phyloP scores from a whole-genome alignment of 345 rosid species.

The Populus simonii region DNA sequence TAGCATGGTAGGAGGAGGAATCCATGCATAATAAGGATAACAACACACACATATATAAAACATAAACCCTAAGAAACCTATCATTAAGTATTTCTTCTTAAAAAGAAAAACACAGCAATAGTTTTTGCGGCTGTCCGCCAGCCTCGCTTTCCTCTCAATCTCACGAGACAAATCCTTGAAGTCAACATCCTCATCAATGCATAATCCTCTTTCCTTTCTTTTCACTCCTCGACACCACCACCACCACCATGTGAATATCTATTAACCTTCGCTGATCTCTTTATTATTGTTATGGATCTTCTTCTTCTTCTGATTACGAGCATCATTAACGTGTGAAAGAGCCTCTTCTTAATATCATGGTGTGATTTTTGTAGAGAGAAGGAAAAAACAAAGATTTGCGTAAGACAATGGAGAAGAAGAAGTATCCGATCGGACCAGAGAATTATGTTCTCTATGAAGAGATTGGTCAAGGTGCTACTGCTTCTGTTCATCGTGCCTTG shows the following conservation, averaged over 20 bases:
- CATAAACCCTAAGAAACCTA: too few relatives aligned
- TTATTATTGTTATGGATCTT: neutral
- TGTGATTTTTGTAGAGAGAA: neutral
- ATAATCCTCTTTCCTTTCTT: constrained; percentile 22
- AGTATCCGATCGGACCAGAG: constrained; percentile 86
- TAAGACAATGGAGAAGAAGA: constrained; percentile 66
- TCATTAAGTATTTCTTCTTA: neutral
- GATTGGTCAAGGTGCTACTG: constrained; percentile 91
- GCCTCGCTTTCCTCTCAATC: constrained; percentile 39
- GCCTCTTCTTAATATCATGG: neutral
- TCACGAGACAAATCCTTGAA: constrained; percentile 40
- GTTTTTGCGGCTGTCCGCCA: constrained; percentile 67
- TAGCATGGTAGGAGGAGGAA: too few relatives aligned
- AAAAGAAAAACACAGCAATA: neutral
- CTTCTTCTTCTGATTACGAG: neutral
- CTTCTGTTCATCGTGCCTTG: constrained; percentile 77
- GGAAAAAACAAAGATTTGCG: too few relatives aligned
- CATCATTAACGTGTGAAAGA: neutral
- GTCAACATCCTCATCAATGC: constrained; percentile 22
- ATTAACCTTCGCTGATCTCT: neutral
- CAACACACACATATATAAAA: too few relatives aligned
- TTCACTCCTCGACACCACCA: constrained; percentile 4
- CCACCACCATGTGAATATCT: constrained; percentile 4
- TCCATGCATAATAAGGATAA: too few relatives aligned
- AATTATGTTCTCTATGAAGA: constrained; percentile 67